Base-by-base conservation (phyloP, 2,329 filamentous ascomycete genomes). In the Graphiopsis chlorocephala region DNA sequence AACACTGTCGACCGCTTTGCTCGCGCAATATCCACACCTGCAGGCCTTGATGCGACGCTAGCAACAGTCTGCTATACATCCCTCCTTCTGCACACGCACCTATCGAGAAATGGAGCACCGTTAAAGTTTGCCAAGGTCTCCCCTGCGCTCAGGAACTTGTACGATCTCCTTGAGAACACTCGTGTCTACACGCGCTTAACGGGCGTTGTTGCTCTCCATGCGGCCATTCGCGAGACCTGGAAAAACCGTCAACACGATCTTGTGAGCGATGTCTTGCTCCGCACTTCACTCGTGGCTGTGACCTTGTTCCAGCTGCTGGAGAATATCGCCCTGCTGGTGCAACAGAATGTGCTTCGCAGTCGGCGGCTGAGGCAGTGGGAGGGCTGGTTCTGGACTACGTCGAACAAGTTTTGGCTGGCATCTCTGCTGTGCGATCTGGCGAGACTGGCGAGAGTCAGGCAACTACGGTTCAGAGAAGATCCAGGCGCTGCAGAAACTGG, bases 401-500 rank as follows among this genome's bases (percentile, higher is more conserved):
- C 90, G 77, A 88, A 86, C 64, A 84, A 92, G 52, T 91, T 90
- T 68, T 98, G 94, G 92, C 86, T 88, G 62, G 83, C 85, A 25
- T 92, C 93, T 79, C 88, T 96, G 7, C 85, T 85, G 25, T 80
- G 93, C 66, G 92, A 97, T 80, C 84, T 95, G 67, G 82, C 87
- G 58, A 82, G 90, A 67, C 79, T 97, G 65, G 71, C 72, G 29
- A 68, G 78, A 10, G 69, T 75, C 66, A 79, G 80, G 74, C 78
- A 83, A 56, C 73, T 83, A 68, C 71, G 73, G 23, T 69, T 71
- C 45, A 73, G 73, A 63, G 75, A 72, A 65, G 69, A 72, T 53
- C 70, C 71, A 66, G 69, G 72, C 63, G 69, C 73, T 59, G 65
- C 73, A 67, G 69, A 74, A 65, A 76, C 78, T 70, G 77, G 83